Conservation (phyloP, 2,329 filamentous ascomycete species). For the Zymoseptoria tritici region DNA sequence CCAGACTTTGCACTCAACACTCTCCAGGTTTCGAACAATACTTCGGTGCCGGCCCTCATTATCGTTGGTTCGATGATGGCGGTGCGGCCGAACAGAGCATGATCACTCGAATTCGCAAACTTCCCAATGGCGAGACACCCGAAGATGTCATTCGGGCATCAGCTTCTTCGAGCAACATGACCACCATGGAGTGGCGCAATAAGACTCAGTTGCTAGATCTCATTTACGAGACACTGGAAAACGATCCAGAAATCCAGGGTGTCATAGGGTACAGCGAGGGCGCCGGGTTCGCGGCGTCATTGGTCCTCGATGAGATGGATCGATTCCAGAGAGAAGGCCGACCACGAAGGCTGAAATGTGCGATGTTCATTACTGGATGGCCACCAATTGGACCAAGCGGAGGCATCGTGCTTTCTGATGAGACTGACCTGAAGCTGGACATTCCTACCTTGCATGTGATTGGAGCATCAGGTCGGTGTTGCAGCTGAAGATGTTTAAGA, state of each 20-base stretch:
- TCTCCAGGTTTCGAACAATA: constrained; percentile 51
- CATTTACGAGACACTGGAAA: constrained; percentile 41
- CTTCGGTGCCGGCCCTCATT: constrained; percentile 50
- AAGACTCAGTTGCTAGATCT: constrained; percentile 23
- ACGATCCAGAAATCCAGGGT: constrained; percentile 43
- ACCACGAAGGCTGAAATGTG: constrained; percentile 37
- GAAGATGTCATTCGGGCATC: constrained; percentile 36
- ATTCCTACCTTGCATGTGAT: constrained; percentile 38
- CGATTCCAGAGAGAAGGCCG: constrained; percentile 32
- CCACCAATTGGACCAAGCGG: constrained; percentile 33
- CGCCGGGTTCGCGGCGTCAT: constrained; percentile 48
- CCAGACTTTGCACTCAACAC: constrained; percentile 34
- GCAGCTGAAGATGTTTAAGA: not conserved
- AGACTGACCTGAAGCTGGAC: constrained; percentile 34
- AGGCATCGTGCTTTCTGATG: constrained; percentile 33
- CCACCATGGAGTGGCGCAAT: constrained; percentile 41
- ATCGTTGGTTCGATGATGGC: constrained; percentile 47
- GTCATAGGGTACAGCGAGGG: constrained; percentile 57
- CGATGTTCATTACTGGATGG: constrained; percentile 44
- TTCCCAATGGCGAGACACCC: constrained; percentile 45
- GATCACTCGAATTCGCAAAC: constrained; percentile 47
- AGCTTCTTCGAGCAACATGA: constrained; percentile 34
- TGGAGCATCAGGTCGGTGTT: constrained; percentile 22
- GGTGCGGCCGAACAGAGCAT: constrained; percentile 37
- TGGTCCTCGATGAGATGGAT: constrained; percentile 46